Conservation (phyloP, 805 yeast species). For the Komagataella phaffii region DNA sequence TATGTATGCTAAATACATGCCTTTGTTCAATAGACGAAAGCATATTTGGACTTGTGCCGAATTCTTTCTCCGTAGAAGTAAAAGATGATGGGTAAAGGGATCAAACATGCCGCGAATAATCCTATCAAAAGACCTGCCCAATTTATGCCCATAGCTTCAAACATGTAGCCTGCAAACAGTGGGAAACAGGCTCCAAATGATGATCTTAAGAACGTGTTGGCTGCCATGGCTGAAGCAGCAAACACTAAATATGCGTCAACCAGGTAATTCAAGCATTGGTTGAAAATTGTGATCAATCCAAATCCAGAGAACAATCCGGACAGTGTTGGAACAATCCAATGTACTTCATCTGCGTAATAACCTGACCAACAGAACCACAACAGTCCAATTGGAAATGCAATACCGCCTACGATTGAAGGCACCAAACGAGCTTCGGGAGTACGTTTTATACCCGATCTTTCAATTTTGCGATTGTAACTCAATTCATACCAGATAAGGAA, state of each 20-base stretch:
- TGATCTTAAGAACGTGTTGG: slow-evolving; percentile 58
- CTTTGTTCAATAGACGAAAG: neutral
- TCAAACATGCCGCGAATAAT: slow-evolving; percentile 37
- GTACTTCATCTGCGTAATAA: slow-evolving; percentile 51
- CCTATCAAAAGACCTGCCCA: slow-evolving; percentile 76
- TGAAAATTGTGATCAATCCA: slow-evolving; percentile 56
- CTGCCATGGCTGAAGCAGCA: slow-evolving; percentile 74
- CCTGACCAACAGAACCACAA: slow-evolving; percentile 90
- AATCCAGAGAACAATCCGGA: slow-evolving; percentile 54
- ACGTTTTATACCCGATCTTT: slow-evolving; percentile 40
- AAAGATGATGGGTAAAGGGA: slow-evolving; percentile 61
- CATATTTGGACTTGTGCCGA: slow-evolving; percentile 41
- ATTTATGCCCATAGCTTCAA: slow-evolving; percentile 49
- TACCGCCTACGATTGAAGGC: slow-evolving; percentile 61
- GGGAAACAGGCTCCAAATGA: slow-evolving; percentile 61
- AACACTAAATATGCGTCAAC: slow-evolving; percentile 56
- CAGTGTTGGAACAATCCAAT: slow-evolving; percentile 71
- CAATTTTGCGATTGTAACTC: slow-evolving; percentile 31
- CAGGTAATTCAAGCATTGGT: slow-evolving; percentile 58
- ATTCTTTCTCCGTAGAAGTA: slow-evolving; percentile 41
- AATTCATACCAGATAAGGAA: slow-evolving; percentile 42
- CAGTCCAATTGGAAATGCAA: slow-evolving; percentile 64
- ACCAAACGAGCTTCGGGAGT: slow-evolving; percentile 74
- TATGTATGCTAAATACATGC: neutral
- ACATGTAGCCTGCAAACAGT: slow-evolving; percentile 61